These are phyloP conservation scores for Kluyveromyces starmeri DNA, from an alignment of 805 yeast genomes.

Conservation along the genomic window DNA sequence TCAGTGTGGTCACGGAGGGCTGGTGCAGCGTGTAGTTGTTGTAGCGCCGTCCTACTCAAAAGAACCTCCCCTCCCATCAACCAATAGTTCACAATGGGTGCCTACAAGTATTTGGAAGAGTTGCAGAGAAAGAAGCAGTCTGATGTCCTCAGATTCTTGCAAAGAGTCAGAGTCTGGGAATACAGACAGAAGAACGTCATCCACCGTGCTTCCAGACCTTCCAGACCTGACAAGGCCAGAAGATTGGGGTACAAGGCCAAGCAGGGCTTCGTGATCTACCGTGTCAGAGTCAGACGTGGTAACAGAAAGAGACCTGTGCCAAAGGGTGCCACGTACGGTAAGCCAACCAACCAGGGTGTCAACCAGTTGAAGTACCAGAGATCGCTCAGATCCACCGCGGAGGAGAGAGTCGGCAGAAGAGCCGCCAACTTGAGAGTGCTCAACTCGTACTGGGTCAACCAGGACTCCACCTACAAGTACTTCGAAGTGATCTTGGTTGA, in stretches of 20 bases:
- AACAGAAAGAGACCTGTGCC: slow-evolving; percentile 99
- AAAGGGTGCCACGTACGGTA: slow-evolving; percentile 99
- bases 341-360: slow-evolving; percentile 99
- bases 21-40: no score
- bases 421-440: slow-evolving; percentile 98
- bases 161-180: slow-evolving; percentile 99
- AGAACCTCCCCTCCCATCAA: slow-evolving; percentile 1
- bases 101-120: slow-evolving; percentile 99
- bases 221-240: slow-evolving; percentile 99
- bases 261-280: slow-evolving; percentile 98
- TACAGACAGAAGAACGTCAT: slow-evolving; percentile 98
- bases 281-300: slow-evolving; percentile 99
- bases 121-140: slow-evolving; percentile 99
- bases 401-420: slow-evolving; percentile 99
- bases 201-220: slow-evolving; percentile 98
- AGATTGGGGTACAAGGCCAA: slow-evolving; percentile 99
- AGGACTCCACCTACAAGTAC: slow-evolving; percentile 99
- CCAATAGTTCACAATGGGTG: slow-evolving; percentile 67
- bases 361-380: slow-evolving; percentile 99
- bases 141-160: slow-evolving; percentile 96
- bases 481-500: slow-evolving; percentile 96
- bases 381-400: slow-evolving; percentile 96
- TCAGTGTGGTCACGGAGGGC: no score
- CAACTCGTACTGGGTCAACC: slow-evolving; percentile 99
- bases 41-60: no score